Evolutionary conservation across 78 protist species (phyloP).

Genomic region (Trichosphaerium sp.): DNA sequence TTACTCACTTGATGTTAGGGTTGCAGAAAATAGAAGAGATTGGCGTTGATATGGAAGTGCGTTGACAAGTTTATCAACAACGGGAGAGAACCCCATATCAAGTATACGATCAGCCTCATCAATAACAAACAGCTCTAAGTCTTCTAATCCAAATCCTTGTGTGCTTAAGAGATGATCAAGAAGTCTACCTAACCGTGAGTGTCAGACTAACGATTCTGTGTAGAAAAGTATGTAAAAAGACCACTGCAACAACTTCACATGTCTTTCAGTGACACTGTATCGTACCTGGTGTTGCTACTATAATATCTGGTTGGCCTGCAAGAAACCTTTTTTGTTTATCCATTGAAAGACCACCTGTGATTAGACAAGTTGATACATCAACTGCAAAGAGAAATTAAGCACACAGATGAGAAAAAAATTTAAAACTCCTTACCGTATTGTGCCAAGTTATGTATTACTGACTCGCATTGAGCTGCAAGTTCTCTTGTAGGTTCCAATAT

Average conservation of each 20-base stretch:
- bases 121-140: constrained; percentile 51
- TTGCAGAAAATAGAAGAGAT: no score
- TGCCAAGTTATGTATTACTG: constrained; percentile 44
- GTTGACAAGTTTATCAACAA: constrained; percentile 55
- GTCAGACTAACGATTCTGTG: no score
- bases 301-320: constrained; percentile 59
- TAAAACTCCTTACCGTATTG: constrained; percentile 47
- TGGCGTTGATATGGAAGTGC: constrained; percentile 62
- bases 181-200: no score
- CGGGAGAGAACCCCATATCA: constrained; percentile 75
- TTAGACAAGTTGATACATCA: not conserved
- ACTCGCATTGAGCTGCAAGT: constrained; percentile 73
- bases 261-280: no score
- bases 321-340: constrained; percentile 49
- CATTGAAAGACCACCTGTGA: constrained; percentile 49
- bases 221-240: no score
- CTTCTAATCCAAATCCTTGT: constrained; percentile 52
- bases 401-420: not conserved
- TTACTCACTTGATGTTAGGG: no score
- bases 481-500: constrained; percentile 81
- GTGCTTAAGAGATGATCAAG: constrained; percentile 75
- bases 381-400: not conserved
- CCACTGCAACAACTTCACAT: no score
- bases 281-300: constrained; percentile 93
- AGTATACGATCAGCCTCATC: constrained; percentile 87